Percentiles rank a stretch among this genome's conserved stretches.
Evolutionary conservation across 805 yeast genomes (phyloP).

Genomic region (Metschnikowia corniflorae): DNA sequence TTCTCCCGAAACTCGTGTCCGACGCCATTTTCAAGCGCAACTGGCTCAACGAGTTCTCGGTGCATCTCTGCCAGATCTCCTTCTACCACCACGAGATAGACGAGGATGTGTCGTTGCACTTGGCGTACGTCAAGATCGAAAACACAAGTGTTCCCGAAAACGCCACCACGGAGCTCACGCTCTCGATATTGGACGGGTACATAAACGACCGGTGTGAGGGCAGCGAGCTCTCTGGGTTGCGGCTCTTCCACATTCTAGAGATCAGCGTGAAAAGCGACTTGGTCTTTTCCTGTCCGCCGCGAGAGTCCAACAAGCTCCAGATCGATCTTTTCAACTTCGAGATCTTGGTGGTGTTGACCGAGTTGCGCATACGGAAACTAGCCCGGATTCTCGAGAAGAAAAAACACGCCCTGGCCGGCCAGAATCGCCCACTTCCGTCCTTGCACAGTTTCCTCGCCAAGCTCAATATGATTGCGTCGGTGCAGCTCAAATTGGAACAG

Average conservation of each 20-base stretch:
- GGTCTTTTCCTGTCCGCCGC: slow-evolving; percentile 6
- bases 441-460: slow-evolving; percentile 6
- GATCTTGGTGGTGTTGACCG: slow-evolving; percentile 5
- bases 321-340: slow-evolving; percentile 10
- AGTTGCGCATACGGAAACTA: slow-evolving; percentile 11
- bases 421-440: not conserved
- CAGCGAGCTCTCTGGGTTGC: slow-evolving; percentile 2
- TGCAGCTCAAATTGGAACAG: slow-evolving; percentile 18
- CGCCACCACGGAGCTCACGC: slow-evolving; percentile 3
- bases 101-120: slow-evolving; percentile 11
- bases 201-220: slow-evolving; percentile 5
- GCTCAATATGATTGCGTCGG: slow-evolving; percentile 10
- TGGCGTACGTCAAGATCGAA: slow-evolving; percentile 17
- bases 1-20: slow-evolving; percentile 7
- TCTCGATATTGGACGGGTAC: slow-evolving; percentile 14
- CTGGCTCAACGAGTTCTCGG: slow-evolving; percentile 16
- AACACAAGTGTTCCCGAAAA: slow-evolving; percentile 2
- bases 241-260: slow-evolving; percentile 16
- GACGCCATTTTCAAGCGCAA: slow-evolving; percentile 6
- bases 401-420: not conserved
- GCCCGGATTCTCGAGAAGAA: slow-evolving; percentile 5
- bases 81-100: slow-evolving; percentile 13
- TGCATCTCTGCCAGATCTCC: slow-evolving; percentile 14
- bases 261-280: slow-evolving; percentile 6
- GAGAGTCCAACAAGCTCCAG: not conserved